Evolutionary conservation across 2,329 filamentous ascomycete species (phyloP), one percentile per base, ranked within the genome.

Genomic region (Thielaviopsis ethacetica): DNA sequence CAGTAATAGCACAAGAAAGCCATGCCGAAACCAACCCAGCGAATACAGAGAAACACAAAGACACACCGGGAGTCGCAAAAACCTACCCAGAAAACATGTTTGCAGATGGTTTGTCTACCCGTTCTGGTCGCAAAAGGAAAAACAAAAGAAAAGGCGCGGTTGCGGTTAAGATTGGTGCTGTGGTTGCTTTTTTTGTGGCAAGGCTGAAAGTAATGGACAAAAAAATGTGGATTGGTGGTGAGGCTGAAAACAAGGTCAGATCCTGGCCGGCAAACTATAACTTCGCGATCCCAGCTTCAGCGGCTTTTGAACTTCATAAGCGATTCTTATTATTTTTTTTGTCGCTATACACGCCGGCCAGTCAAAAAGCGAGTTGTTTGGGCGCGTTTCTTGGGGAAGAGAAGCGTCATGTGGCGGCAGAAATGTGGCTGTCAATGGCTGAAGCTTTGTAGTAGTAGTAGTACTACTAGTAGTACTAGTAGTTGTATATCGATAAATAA

Each of bases 231-330:
- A 49, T 49, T 19, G n/a, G 44, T 49, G 6, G n/a, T 21, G 44
- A 49, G 44, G 44, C 44, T 49, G 44, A 49, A 13, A 21, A 49
- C 17, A 49, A 49, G 17, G n/a, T 49, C n/a, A 49, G 21, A 49
- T 49, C 44, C 44, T 2, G 17, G 7, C 44, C n/a, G 44, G 4
- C 4, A 49, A 49, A 10, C 44, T 49, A 7, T 21, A 19, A 41
- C 26, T 54, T 61, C 44, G 41, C 56, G 59, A 56, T 44, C 52
- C 12, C 21, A 51, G 51, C 55, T 58, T 54, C 47, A 38, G 19
- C 38, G 38, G 7, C 38, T 44, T n/a, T 44, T 21, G 5, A 21
- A 49, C 27, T 24, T 50, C 10, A 50, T 27, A 27, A 26, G 19
- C 44, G 50, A 30, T 54, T 15, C 22, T 15, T 13, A 47, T 60